Conservation (phyloP, 768 basidiomycete species). For the Cystofilobasidium macerans region DNA sequence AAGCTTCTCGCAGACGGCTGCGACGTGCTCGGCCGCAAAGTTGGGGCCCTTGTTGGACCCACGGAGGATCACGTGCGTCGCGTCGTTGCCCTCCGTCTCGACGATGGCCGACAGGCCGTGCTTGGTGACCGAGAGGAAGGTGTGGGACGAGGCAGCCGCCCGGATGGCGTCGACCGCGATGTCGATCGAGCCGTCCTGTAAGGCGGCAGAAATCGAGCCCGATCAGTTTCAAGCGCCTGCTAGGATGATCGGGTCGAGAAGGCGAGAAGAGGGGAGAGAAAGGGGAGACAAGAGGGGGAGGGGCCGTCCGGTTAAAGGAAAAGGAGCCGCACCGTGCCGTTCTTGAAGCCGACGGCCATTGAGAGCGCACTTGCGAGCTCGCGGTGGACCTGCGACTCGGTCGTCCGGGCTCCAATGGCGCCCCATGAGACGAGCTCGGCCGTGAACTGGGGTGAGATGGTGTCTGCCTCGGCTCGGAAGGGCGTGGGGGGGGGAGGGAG, state of each 20-base stretch:
- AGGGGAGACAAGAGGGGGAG: too few relatives aligned
- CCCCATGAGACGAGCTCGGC: slow-evolving; percentile 87
- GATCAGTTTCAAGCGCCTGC: background rate
- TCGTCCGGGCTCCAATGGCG: slow-evolving; percentile 83
- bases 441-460: slow-evolving; percentile 69
- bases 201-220: too few relatives aligned
- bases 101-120: slow-evolving; percentile 63
- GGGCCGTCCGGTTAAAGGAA: background rate
- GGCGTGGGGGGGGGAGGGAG: too few relatives aligned
- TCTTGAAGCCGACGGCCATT: slow-evolving; percentile 98
- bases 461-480: too few relatives aligned
- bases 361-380: slow-evolving; percentile 65
- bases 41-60: slow-evolving; percentile 86
- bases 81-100: slow-evolving; percentile 63
- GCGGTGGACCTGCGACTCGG: slow-evolving; percentile 81
- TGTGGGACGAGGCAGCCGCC: slow-evolving; percentile 78
- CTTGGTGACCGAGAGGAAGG: slow-evolving; percentile 94
- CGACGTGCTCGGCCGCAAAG: slow-evolving; percentile 67
- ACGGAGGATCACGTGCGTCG: slow-evolving; percentile 67
- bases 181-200: slow-evolving; percentile 65
- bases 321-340: slow-evolving; percentile 50
- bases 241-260: too few relatives aligned
- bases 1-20: slow-evolving; percentile 61
- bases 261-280: too few relatives aligned
- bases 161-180: slow-evolving; percentile 92